Conservation (phyloP, 1,139 yeast genomes). For the Candida pseudoviswanathii region DNA sequence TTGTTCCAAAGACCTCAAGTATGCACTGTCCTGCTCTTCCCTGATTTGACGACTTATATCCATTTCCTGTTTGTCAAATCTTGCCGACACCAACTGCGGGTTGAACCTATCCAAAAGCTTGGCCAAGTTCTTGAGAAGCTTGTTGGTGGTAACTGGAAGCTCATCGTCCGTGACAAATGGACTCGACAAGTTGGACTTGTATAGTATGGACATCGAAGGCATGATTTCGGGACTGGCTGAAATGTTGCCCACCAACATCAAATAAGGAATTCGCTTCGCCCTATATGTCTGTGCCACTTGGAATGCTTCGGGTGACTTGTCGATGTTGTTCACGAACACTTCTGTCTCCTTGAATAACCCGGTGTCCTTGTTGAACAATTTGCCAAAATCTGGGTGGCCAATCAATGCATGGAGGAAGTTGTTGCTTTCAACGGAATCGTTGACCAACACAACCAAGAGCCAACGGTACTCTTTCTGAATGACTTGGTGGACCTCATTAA, state of each 20-base stretch:
- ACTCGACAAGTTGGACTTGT: slow-evolving; percentile 37
- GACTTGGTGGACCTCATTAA: slow-evolving; percentile 45
- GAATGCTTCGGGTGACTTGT: slow-evolving; percentile 49
- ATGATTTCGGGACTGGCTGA: slow-evolving; percentile 50
- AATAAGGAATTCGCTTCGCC: slow-evolving; percentile 43
- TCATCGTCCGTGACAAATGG: slow-evolving; percentile 25
- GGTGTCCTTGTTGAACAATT: slow-evolving; percentile 34
- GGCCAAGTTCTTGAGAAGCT: slow-evolving; percentile 35
- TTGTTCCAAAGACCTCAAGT: slow-evolving; percentile 47
- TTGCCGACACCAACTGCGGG: slow-evolving; percentile 54
- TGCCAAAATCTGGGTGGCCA: slow-evolving; percentile 27
- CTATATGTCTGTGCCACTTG: slow-evolving; percentile 51
- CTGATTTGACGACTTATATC: slow-evolving; percentile 53
- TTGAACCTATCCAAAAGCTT: slow-evolving; percentile 44
- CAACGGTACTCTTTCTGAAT: slow-evolving; percentile 47
- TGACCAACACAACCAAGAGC: slow-evolving; percentile 45
- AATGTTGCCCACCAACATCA: slow-evolving; percentile 51
- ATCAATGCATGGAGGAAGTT: slow-evolving; percentile 33
- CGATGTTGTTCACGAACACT: slow-evolving; percentile 43
- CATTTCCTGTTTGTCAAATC: slow-evolving; percentile 55
- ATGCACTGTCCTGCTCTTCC: slow-evolving; percentile 61
- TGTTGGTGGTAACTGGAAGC: slow-evolving; percentile 23
- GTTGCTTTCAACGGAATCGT: slow-evolving; percentile 31
- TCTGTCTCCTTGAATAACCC: slow-evolving; percentile 41
- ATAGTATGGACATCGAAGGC: slow-evolving; percentile 56